Evolutionary conservation across 441 rosid species (phyloP), one percentile per base, ranked within the genome.

Genomic region (Arabidopsis hybrid): DNA sequence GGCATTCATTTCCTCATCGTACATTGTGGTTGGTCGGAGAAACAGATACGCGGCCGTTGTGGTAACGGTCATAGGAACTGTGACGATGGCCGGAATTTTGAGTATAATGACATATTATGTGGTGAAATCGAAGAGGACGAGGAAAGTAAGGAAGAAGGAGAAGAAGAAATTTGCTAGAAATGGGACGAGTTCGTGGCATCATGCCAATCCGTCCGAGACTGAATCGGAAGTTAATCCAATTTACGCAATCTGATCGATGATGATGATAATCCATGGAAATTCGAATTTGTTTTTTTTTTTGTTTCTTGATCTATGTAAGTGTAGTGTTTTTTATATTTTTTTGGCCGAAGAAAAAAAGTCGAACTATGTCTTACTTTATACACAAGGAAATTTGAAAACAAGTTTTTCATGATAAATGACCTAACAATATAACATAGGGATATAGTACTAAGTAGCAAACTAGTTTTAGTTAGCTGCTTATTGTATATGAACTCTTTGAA

Each of bases 21-120:
- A 91, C 58, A 95, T 91, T 55, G 97, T 95, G 43, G 91, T 91
- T 7, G 98, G 99, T 31, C 81, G 87, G 57, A 91, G 75, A 31
- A 69, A 81, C 78, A 51, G 61, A 69, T 92, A 95, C 87, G 97
- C 99, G 18, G 97, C 99, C 12, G 61, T 88, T 79, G 77, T 92
- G 66, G 84, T 95, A 11, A 92, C 96, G 0, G 84, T 81, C 5
- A 67, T 87, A 9, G 99, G 97, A 47, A 92, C 85, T 14, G 80
- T 89, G 38, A 86, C 79, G 11, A 92, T 95, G 96, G 76, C 89
- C 0, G 90, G 91, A 43, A 85, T 90, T 29, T 86, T 91, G 49
- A 80, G 91, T 73, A 75, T 82, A 36, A 91, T 94, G 97, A 91
- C 97, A 10, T 94, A 85, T 55, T 88, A 85, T 17, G 93, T 92